These are phyloP conservation scores for Symmetrospora coprosmae DNA, from an alignment of 768 basidiomycete genomes.

Conservation along the genomic window DNA sequence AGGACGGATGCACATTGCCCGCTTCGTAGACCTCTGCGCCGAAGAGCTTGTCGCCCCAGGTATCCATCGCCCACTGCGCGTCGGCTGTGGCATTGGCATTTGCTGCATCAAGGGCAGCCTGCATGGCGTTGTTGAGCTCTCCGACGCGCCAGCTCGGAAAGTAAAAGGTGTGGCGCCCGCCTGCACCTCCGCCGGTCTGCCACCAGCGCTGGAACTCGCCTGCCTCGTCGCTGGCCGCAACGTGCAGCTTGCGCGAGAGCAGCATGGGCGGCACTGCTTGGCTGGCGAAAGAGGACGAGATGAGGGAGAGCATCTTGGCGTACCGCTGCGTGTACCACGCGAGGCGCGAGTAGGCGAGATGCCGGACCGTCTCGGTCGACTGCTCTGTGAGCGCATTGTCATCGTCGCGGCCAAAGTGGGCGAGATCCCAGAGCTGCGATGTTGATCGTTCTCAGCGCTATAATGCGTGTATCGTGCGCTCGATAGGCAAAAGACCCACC, in stretches of 20 bases:
- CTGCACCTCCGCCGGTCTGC: background rate
- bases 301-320: background rate
- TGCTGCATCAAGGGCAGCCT: background rate
- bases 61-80: background rate
- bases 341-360: background rate
- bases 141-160: conserved; percentile 11
- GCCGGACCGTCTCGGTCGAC: background rate
- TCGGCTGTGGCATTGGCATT: background rate
- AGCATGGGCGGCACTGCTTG: background rate
- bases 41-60: conserved; percentile 5
- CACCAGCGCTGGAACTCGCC: conserved; percentile 10
- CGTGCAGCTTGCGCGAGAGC: background rate
- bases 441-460: background rate
- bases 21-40: conserved; percentile 2
- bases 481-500: background rate
- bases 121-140: conserved; percentile 3
- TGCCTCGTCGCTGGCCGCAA: conserved; percentile 1
- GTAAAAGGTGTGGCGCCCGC: conserved; percentile 2
- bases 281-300: background rate
- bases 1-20: conserved; percentile 12
- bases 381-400: background rate
- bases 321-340: background rate
- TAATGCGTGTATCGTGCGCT: background rate
- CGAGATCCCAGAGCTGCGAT: conserved; percentile 8
- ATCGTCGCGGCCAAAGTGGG: conserved; percentile 4